Evolutionary conservation across 2,329 filamentous ascomycete species (phyloP).

Genomic region (Trichoderma gracile): DNA sequence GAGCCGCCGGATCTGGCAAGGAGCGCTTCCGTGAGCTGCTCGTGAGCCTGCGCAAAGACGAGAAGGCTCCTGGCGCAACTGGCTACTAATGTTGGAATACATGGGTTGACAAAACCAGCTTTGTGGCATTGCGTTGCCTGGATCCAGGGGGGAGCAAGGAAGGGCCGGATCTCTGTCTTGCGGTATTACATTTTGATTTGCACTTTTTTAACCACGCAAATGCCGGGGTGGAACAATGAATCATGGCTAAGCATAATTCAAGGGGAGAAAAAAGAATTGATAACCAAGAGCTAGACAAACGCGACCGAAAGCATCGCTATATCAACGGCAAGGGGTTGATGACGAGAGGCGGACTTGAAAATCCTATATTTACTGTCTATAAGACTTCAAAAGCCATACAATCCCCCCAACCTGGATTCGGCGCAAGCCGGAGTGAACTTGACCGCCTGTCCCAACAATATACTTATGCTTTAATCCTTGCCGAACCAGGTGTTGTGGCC

Average conservation of each 20-base stretch:
- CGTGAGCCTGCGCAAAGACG: slow-evolving; percentile 85
- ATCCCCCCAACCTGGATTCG: background rate
- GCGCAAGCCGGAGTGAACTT: background rate
- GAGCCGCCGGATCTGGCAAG: slow-evolving; percentile 88
- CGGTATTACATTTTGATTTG: slow-evolving; percentile 21
- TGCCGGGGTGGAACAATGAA: slow-evolving; percentile 37
- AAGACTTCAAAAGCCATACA: slow-evolving; percentile 21
- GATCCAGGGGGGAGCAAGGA: background rate
- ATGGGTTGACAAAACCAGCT: background rate
- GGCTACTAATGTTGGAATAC: slow-evolving; percentile 51
- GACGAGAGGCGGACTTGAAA: slow-evolving; percentile 14
- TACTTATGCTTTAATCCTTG: slow-evolving; percentile 47
- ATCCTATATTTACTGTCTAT: slow-evolving; percentile 26
- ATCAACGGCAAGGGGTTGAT: background rate
- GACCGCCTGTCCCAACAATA: background rate
- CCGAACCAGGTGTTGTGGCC: slow-evolving; percentile 80
- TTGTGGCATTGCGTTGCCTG: slow-evolving; percentile 10
- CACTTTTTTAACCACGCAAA: slow-evolving; percentile 26
- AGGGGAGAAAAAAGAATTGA: slow-evolving; percentile 29
- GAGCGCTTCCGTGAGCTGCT: slow-evolving; percentile 93
- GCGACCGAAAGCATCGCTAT: background rate
- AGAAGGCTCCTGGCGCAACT: slow-evolving; percentile 72
- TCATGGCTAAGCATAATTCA: slow-evolving; percentile 36
- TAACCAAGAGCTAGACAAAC: slow-evolving; percentile 5
- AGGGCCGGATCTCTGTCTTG: slow-evolving; percentile 15